Evolutionary conservation across 495 filamentous ascomycete genomes (phyloP).

Genomic region (Pseudoneurospora amorphoporcata): DNA sequence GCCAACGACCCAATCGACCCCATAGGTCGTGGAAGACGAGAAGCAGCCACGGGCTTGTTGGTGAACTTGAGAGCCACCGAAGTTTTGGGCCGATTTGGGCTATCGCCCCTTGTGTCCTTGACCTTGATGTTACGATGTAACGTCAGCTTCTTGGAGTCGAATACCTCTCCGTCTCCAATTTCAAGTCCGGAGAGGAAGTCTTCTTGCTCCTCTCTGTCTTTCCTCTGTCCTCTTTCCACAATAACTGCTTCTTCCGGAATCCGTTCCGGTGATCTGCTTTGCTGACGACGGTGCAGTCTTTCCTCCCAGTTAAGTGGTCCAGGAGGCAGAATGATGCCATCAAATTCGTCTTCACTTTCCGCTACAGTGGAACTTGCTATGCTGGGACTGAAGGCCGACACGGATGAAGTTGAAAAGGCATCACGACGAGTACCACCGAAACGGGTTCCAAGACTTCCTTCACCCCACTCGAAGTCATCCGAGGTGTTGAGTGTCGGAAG

Average conservation of each 20-base stretch:
- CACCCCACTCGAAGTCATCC: conserved; percentile 88
- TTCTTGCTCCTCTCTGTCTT: conserved; percentile 45
- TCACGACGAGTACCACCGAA: conserved; percentile 77
- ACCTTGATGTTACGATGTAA: conserved; percentile 92
- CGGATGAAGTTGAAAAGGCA: conserved; percentile 67
- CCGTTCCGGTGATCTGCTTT: conserved; percentile 37
- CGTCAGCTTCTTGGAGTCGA: conserved; percentile 67
- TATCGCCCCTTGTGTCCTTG: conserved; percentile 56
- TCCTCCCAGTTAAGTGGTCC: conserved; percentile 74
- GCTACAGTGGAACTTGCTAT: conserved; percentile 78
- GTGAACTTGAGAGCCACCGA: conserved; percentile 86
- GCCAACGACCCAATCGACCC: conserved; percentile 45
- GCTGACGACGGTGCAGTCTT: conserved; percentile 58
- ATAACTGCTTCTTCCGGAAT: conserved; percentile 21
- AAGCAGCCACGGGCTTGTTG: conserved; percentile 45
- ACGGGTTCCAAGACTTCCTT: conserved; percentile 81
- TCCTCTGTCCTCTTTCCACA: conserved; percentile 12
- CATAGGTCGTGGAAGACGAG: conserved; percentile 50
- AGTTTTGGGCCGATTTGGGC: conserved; percentile 56
- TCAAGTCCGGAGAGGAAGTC: conserved; percentile 86
- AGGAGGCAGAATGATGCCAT: conserved; percentile 72
- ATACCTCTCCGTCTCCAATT: conserved; percentile 70
- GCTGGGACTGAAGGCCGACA: conserved; percentile 82
- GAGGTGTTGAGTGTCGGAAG: conserved; percentile 44
- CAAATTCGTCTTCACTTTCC: conserved; percentile 93